phyloP scores from a whole-genome alignment of 441 rosid species.

The Lepidium campestre region DNA sequence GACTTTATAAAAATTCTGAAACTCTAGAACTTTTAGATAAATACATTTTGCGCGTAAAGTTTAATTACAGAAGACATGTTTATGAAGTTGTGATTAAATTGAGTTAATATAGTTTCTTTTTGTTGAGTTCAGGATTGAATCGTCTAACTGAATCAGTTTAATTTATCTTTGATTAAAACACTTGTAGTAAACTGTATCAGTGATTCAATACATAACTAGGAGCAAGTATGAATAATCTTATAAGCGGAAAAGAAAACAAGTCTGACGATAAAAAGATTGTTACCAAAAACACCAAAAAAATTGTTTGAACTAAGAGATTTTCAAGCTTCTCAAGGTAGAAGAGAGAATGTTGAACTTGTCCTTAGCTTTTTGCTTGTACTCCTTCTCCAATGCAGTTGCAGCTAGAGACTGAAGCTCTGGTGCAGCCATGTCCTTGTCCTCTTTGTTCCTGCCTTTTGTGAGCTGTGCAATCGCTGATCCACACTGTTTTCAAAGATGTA shows the following conservation, averaged over 20 bases:
- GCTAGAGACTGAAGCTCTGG: conserved; percentile 74
- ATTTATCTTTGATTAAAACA: background rate
- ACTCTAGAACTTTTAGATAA: too few relatives aligned
- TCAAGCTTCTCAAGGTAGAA: conserved; percentile 65
- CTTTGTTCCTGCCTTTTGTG: conserved; percentile 78
- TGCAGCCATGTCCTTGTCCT: conserved; percentile 60
- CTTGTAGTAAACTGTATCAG: background rate
- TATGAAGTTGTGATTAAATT: too few relatives aligned
- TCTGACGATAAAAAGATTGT: background rate
- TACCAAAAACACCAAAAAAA: conserved; percentile 3
- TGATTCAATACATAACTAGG: background rate
- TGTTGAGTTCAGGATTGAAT: background rate
- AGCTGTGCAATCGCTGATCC: conserved; percentile 77
- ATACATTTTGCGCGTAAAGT: too few relatives aligned
- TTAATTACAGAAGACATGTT: too few relatives aligned
- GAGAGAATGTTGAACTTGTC: conserved; percentile 58
- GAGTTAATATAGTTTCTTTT: too few relatives aligned
- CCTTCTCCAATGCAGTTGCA: conserved; percentile 70
- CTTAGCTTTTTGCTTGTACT: conserved; percentile 76
- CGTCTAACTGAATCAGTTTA: background rate
- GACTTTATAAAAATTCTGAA: too few relatives aligned
- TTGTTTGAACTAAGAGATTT: conserved; percentile 23
- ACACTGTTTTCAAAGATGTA: conserved; percentile 36
- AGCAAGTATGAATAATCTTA: background rate
- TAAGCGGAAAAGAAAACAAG: background rate